These are phyloP conservation scores for Candolleomyces eurysporus DNA, from an alignment of 768 basidiomycete genomes.

Conservation along the genomic window DNA sequence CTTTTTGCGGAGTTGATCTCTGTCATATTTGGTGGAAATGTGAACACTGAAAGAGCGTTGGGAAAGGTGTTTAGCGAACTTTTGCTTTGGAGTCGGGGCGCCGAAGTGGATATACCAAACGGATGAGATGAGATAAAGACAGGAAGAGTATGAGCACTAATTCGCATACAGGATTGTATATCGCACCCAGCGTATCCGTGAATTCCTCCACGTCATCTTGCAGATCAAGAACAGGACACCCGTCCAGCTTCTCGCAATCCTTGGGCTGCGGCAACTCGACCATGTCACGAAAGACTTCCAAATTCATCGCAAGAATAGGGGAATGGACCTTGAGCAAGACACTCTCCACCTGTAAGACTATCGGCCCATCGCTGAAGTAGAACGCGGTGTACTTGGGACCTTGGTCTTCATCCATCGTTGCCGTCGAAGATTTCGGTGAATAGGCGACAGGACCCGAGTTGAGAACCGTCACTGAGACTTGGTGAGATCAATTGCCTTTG, in stretches of 20 bases:
- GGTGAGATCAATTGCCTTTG: no score
- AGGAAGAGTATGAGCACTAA: constrained; percentile 4
- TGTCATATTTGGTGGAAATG: constrained; percentile 45
- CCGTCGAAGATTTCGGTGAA: not conserved
- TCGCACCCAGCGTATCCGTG: constrained; percentile 30
- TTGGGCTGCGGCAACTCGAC: constrained; percentile 37
- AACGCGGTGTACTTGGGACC: constrained; percentile 25
- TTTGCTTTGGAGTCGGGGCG: constrained; percentile 20
- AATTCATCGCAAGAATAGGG: constrained; percentile 35
- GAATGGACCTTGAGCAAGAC: constrained; percentile 36
- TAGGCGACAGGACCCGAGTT: not conserved
- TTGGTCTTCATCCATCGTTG: not conserved
- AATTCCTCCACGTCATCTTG: constrained; percentile 34
- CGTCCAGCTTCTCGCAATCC: constrained; percentile 28
- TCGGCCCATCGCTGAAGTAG: constrained; percentile 40
- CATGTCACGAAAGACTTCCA: constrained; percentile 38
- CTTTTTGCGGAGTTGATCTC: constrained; percentile 34
- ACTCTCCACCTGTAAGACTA: constrained; percentile 31
- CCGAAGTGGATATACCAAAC: constrained; percentile 35
- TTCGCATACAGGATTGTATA: constrained; percentile 40
- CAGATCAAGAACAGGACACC: constrained; percentile 33
- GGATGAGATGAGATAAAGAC: not conserved
- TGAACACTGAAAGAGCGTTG: constrained; percentile 36
- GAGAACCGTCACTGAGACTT: no score
- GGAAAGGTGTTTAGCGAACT: constrained; percentile 34